Evolutionary conservation across 139 green algal genomes (phyloP).

Genomic region (Picochlorum sp.): DNA sequence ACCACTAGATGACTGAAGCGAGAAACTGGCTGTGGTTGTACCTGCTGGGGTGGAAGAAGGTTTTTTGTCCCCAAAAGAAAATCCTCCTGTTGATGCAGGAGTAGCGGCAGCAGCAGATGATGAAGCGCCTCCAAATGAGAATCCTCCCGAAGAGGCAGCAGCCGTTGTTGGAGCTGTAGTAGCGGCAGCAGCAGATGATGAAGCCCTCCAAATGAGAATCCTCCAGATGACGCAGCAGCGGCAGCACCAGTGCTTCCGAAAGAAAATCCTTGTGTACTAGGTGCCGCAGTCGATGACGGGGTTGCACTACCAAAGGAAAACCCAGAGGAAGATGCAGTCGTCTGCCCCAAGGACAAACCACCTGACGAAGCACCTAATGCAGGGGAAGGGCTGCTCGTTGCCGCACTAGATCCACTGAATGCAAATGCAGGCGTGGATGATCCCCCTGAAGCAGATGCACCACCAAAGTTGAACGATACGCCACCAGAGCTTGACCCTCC

Average conservation of each 20-base stretch:
- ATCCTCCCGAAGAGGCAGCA: background rate
- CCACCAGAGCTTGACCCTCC: background rate
- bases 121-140: conserved; percentile 1
- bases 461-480: background rate
- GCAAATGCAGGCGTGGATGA: background rate
- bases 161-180: conserved; percentile 1
- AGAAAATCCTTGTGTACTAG: background rate
- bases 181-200: background rate
- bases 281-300: background rate
- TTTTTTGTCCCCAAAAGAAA: background rate
- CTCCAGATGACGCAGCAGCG: background rate
- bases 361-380: background rate
- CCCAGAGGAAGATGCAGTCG: conserved; percentile 1
- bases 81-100: conserved; percentile 5
- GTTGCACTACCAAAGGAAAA: conserved; percentile 15
- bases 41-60: background rate
- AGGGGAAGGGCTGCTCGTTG: background rate
- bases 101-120: conserved; percentile 4
- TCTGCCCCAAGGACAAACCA: background rate
- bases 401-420: background rate
- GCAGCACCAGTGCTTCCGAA: background rate
- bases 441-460: background rate
- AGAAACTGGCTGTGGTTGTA: conserved; percentile 3
- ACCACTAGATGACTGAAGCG: background rate
- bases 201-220: conserved; percentile 5